Conservation (phyloP, 805 yeast species). For the Kuraishia ogatae region DNA sequence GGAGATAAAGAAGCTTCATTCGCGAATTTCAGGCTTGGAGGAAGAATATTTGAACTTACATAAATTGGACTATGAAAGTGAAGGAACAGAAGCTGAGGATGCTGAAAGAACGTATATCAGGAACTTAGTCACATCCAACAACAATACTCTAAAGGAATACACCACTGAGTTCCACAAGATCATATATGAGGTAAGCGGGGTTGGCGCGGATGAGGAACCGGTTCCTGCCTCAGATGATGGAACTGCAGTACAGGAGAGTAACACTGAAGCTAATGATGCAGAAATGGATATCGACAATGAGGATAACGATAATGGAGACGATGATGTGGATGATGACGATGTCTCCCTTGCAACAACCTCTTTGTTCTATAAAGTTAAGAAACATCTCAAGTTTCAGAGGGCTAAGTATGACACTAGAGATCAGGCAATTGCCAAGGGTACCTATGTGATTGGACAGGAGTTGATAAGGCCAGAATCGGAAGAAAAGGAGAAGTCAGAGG, state of each 20-base stretch:
- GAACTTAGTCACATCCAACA: conserved; percentile 7
- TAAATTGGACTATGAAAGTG: neutral
- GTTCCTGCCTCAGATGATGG: neutral
- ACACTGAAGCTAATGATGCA: neutral
- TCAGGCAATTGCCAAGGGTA: neutral
- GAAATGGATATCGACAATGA: conserved; percentile 8
- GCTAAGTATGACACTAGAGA: neutral
- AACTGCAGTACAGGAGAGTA: neutral
- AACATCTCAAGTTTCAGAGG: neutral
- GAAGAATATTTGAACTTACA: conserved; percentile 13
- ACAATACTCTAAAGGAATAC: conserved; percentile 12
- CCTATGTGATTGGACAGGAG: neutral
- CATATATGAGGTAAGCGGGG: conserved; percentile 17
- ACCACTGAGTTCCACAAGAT: conserved; percentile 8
- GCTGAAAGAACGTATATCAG: conserved; percentile 3
- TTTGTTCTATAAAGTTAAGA: conserved; percentile 1
- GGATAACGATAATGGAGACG: conserved; percentile 7
- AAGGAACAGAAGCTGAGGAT: conserved; percentile 7
- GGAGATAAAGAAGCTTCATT: conserved; percentile 8
- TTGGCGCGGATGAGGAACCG: neutral
- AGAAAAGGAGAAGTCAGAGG: neutral
- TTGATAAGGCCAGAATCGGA: neutral
- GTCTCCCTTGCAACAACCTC: neutral
- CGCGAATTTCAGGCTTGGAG: conserved; percentile 9
- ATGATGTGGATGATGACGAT: conserved; percentile 1